A percentile compares a stretch with the other conserved stretches of the same genome.
These are phyloP conservation scores for Mycena galericulata DNA, from an alignment of 768 basidiomycete species.

Conservation along the genomic window DNA sequence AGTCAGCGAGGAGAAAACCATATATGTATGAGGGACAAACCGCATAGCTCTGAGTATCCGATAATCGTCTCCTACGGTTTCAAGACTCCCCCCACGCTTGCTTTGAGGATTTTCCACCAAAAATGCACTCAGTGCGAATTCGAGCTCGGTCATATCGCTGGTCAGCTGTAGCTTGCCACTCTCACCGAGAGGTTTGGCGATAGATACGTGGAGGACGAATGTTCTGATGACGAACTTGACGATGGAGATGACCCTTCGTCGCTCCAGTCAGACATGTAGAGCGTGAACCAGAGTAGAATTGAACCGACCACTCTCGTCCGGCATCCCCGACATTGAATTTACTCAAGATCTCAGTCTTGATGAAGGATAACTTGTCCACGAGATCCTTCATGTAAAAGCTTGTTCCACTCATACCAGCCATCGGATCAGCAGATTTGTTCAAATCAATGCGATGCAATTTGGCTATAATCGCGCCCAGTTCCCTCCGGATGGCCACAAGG, in stretches of 20 bases:
- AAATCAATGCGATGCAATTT: slow-evolving; percentile 90
- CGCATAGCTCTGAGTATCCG: slow-evolving; percentile 86
- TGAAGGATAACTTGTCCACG: slow-evolving; percentile 85
- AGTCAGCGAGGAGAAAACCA: slow-evolving; percentile 11
- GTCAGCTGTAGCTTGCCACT: slow-evolving; percentile 94
- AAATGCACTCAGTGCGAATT: slow-evolving; percentile 91
- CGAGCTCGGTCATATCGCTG: slow-evolving; percentile 96
- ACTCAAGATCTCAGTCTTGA: slow-evolving; percentile 81
- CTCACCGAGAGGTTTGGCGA: slow-evolving; percentile 92
- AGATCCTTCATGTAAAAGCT: slow-evolving; percentile 95
- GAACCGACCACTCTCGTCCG: slow-evolving; percentile 76
- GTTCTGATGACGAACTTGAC: slow-evolving; percentile 85
- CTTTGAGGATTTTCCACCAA: slow-evolving; percentile 67
- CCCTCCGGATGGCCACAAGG: slow-evolving; percentile 78
- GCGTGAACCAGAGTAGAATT: neutral
- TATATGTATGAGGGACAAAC: slow-evolving; percentile 54
- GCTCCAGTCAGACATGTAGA: slow-evolving; percentile 1
- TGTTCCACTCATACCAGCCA: slow-evolving; percentile 70
- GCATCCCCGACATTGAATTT: slow-evolving; percentile 81
- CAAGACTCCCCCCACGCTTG: slow-evolving; percentile 75
- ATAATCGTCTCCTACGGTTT: slow-evolving; percentile 89
- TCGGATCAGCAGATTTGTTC: slow-evolving; percentile 75
- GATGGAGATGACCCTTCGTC: slow-evolving; percentile 68
- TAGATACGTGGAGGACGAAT: slow-evolving; percentile 95
- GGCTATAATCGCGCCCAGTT: slow-evolving; percentile 82